Base-by-base conservation (phyloP, 2,329 filamentous ascomycete genomes). In the Colletotrichum nymphaeae region DNA sequence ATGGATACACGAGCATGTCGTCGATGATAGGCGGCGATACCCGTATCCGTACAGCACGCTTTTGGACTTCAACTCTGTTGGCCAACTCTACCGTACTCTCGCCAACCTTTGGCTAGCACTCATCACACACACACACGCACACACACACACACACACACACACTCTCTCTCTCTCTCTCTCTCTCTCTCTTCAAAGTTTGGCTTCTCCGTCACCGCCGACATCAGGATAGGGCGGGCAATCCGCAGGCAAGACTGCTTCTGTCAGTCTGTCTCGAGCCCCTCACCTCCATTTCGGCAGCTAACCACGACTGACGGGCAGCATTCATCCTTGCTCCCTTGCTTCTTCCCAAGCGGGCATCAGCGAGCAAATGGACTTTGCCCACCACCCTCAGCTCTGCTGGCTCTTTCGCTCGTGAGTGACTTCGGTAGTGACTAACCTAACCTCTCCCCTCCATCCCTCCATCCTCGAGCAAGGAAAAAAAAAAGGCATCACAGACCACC, bases 311-410 rank as follows among this genome's bases (percentile, higher is more conserved):
- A 67, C 49, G 63, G 63, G 46, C 55, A 67, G 55, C 60, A 59
- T 65, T 6, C 6, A 67, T 56, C 69, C 69, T 69, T 69, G 69
- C 69, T 72, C 65, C 69, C 69, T 72, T 72, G 59, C 69, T 68
- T 68, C 63, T 5, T 62, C 49, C 26, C 63, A 71, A 56, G 62
- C 56, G 46, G 56, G 42, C 55, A 19, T 26, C 56, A 37, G 37
- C 53, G 65, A 59, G 62, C 67, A 70, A 53, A 56, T 24, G 53
- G n/a, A 42, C 53, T 59, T 70, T 64, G 55, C 53, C 28, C 62
- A 59, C 32, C 37, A 55, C 30, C 42, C 42, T 32, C 69, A 52
- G 32, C 63, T 62, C 30, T 35, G 30, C 56, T 22, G 32, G 16
- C 42, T 26, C 11, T 35, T 28, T 6, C 11, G 30, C 26, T 14